Base-by-base conservation (phyloP, 2,329 filamentous ascomycete species). In the Cryphonectria parasitica region DNA sequence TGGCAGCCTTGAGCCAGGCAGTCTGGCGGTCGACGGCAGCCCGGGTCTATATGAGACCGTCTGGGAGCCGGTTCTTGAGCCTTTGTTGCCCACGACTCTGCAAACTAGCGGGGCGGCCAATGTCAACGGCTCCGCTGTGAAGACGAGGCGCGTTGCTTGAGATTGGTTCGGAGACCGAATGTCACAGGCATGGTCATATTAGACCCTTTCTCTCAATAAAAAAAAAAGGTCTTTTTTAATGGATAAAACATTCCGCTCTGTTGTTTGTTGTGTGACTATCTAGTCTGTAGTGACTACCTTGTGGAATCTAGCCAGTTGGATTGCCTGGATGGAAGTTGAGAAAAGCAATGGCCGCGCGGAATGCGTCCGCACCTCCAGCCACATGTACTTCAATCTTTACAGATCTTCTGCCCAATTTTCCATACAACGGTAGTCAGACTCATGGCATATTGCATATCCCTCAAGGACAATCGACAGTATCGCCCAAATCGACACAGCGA, bases 1-100 rank as follows among this genome's bases (percentile, higher is more conserved):
- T 58, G 84, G 84, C 4, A 84, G 82, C 69, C 75, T 86, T 49
- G 84, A 86, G 74, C 84, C 84, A 0, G 82, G 82, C 0, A 85
- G 83, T 76, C 77, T 77, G 71, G 82, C 84, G 0, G 76, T 71
- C 0, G 83, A 80, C 73, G 83, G 83, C 22, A 77, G 78, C 1
- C 82, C 81, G 1, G 79, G 84, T 5, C 72, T 85, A 70, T 85
- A 86, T 72, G 79, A 82, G 28, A 84, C 81, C 1, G 79, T 86
- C 54, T 86, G 83, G 83, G 28, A 81, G 52, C 78, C 79, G n/a
- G 78, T 80, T 2, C 79, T 85, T 45, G 79, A 83, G 74, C 81
- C 82, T n/a, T 76, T 83, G 41, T 75, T 85, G 17, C 83, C 83
- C 0, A 77, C 73, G 17, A 76, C 76, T 71, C 75, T 84, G 75